Percentiles rank a stretch among this genome's conserved stretches.
phyloP scores from a whole-genome alignment of 2,329 filamentous ascomycete genomes.

The Aspergillus eucalypticola region DNA sequence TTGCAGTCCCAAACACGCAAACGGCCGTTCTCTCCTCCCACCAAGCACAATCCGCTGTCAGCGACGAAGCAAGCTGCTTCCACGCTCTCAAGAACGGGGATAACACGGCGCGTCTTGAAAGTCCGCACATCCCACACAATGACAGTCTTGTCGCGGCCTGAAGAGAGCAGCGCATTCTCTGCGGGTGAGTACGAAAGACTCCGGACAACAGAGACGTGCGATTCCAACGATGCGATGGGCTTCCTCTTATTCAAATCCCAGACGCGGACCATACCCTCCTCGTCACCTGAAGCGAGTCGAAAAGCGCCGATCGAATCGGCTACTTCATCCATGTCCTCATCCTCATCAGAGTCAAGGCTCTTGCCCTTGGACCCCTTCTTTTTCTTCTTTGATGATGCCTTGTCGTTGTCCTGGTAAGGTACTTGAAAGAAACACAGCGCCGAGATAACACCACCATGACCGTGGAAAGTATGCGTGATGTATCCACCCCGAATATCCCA shows the following conservation, averaged over 20 bases:
- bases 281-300: constrained; percentile 83
- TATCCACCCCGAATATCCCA: constrained; percentile 93
- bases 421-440: constrained; percentile 89
- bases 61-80: constrained; percentile 80
- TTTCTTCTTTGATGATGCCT: constrained; percentile 44
- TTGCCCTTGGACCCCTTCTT: constrained; percentile 45
- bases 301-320: constrained; percentile 62
- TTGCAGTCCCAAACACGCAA: constrained; percentile 81
- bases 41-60: constrained; percentile 71
- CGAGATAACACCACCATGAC: constrained; percentile 87
- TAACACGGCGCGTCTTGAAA: constrained; percentile 79
- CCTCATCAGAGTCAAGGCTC: constrained; percentile 30
- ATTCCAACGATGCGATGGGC: constrained; percentile 75
- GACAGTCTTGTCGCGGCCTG: constrained; percentile 87
- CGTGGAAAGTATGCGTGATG: constrained; percentile 91
- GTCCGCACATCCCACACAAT: constrained; percentile 86
- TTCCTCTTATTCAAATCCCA: constrained; percentile 89
- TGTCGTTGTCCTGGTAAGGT: constrained; percentile 47
- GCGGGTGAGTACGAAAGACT: constrained; percentile 76
- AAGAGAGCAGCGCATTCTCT: constrained; percentile 76
- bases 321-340: constrained; percentile 48
- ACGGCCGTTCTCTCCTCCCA: constrained; percentile 79
- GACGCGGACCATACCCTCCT: constrained; percentile 87
- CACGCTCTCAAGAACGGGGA: constrained; percentile 81
- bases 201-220: constrained; percentile 93